Evolutionary conservation across 495 filamentous ascomycete genomes (phyloP).

Genomic region (Glarea lozoyensis): DNA sequence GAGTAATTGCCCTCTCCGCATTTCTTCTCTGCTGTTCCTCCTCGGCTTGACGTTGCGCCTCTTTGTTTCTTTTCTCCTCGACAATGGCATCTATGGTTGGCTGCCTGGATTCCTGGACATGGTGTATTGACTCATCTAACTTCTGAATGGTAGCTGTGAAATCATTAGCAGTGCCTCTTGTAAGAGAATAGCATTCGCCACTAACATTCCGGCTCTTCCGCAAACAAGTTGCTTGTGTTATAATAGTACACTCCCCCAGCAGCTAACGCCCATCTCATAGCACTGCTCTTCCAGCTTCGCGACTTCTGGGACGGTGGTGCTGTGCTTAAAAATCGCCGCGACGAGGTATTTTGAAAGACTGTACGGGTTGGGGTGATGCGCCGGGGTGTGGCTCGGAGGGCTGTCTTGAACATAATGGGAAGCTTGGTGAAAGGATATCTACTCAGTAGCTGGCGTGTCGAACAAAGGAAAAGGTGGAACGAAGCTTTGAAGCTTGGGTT

Average conservation of each 20-base stretch:
- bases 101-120: constrained; percentile 26
- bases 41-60: constrained; percentile 23
- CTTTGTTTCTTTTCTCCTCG: constrained; percentile 36
- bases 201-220: constrained; percentile 72
- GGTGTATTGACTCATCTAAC: constrained; percentile 19
- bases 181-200: too few species aligned
- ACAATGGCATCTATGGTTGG: constrained; percentile 41
- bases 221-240: constrained; percentile 79
- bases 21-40: constrained; percentile 18
- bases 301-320: constrained; percentile 53
- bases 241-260: constrained; percentile 80
- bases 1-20: constrained; percentile 12
- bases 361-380: constrained; percentile 30
- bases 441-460: background rate
- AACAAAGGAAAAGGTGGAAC: constrained; percentile 17
- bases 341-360: constrained; percentile 25
- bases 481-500: constrained; percentile 14
- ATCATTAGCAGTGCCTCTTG: too few species aligned
- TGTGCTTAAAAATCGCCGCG: constrained; percentile 62
- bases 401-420: constrained; percentile 52
- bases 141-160: constrained; percentile 12
- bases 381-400: constrained; percentile 46
- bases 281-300: constrained; percentile 75
- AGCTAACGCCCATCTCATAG: constrained; percentile 65
- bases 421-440: constrained; percentile 3